Conservation (phyloP, 2,329 filamentous ascomycete genomes). For the Cercospora zeina region DNA sequence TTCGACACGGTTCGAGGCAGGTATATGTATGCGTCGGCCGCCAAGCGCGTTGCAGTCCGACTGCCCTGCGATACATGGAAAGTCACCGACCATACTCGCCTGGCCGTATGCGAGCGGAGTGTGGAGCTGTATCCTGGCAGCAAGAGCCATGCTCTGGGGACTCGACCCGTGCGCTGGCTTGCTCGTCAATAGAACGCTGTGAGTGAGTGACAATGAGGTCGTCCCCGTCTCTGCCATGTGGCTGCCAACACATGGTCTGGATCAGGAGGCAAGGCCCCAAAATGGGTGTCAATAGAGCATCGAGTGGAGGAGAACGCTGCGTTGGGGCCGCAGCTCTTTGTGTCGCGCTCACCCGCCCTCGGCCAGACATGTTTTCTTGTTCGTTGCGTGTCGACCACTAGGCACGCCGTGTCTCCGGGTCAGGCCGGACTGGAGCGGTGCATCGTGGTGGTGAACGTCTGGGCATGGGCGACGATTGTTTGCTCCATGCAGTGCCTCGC, state of each 20-base stretch:
- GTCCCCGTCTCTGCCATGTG: conserved; percentile 16
- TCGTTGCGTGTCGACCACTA: not conserved
- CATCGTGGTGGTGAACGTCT: not conserved
- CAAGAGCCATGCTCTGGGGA: not conserved
- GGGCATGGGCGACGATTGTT: not conserved
- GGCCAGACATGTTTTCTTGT: not conserved
- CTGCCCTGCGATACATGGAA: not conserved
- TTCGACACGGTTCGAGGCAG: not conserved
- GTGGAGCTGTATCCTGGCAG: not conserved
- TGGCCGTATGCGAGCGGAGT: not conserved
- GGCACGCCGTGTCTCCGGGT: not conserved
- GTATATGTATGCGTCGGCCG: not conserved
- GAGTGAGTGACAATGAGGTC: conserved; percentile 11
- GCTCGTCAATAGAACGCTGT: conserved; percentile 4
- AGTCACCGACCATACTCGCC: not conserved
- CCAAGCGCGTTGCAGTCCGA: not conserved
- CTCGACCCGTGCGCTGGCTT: not conserved
- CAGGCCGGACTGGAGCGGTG: not conserved
- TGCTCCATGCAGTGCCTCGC: not conserved
- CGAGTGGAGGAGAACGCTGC: conserved; percentile 16
- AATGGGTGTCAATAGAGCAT: conserved; percentile 30
- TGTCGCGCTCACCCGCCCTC: not conserved
- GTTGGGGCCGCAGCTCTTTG: not conserved
- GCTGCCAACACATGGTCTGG: conserved; percentile 12
- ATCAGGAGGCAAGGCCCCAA: conserved; percentile 18